Percentiles rank a stretch among this genome's conserved stretches.
Evolutionary conservation across 192 early-diverging fungal species (phyloP).

Genomic region (Backusella tarrabulga): DNA sequence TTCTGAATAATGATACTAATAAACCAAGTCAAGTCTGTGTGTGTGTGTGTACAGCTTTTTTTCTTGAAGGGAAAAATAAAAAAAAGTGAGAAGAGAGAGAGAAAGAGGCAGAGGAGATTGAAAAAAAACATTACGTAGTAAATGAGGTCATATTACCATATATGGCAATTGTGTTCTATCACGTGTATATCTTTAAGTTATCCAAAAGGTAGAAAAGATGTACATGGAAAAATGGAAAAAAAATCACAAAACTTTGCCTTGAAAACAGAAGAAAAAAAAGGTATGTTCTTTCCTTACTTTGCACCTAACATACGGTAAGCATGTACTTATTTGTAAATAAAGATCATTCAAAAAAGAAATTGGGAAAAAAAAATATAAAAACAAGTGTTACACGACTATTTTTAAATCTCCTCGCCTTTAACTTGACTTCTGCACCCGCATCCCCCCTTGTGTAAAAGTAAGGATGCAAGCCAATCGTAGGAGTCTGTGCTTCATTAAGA

Average conservation of each 20-base stretch:
- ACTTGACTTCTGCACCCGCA: not conserved
- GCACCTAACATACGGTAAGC: not conserved
- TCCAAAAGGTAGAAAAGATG: not conserved
- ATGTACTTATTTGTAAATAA: not conserved
- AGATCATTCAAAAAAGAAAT: not conserved
- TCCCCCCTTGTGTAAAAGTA: conserved; percentile 2
- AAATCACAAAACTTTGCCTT: not conserved
- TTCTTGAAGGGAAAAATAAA: not conserved
- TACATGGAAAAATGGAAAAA: not conserved
- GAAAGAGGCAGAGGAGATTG: not conserved
- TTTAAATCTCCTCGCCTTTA: conserved; percentile 2
- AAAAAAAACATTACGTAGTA: conserved; percentile 11
- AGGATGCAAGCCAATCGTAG: not conserved
- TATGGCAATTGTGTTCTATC: not conserved
- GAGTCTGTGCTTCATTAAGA: conserved; percentile 1
- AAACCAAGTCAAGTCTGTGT: not conserved
- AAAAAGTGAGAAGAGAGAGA: not conserved
- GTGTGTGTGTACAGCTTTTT: not conserved
- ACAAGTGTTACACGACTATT: not conserved
- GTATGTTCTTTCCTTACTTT: not conserved
- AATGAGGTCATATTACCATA: not conserved
- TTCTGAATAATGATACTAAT: not conserved
- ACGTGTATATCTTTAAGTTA: not conserved
- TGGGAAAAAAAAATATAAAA: not conserved
- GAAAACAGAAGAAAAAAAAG: not conserved